A percentile compares a stretch with the other conserved stretches of the same genome.
Conservation (phyloP, 495 filamentous ascomycete species). For the Xylaria curta region DNA sequence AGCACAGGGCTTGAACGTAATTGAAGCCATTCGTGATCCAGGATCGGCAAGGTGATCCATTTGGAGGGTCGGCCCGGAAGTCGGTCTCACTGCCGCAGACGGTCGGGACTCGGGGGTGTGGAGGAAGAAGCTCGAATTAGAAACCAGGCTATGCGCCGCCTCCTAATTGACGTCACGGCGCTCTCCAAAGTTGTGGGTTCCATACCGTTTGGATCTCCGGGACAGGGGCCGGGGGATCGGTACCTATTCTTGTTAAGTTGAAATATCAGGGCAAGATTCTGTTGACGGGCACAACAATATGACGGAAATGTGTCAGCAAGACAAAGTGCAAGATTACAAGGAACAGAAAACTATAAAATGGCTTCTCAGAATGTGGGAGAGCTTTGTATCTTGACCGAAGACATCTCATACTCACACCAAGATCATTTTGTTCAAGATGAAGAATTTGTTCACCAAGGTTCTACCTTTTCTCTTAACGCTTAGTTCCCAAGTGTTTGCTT, state of each 20-base stretch:
- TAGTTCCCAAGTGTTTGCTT: slow-evolving; percentile 1
- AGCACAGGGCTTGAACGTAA: neutral
- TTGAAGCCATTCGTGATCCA: neutral
- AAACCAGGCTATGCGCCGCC: neutral
- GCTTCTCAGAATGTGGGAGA: neutral
- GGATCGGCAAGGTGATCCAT: neutral
- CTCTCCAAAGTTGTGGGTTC: neutral
- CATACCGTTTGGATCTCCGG: neutral
- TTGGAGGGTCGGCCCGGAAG: neutral
- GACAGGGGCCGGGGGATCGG: neutral
- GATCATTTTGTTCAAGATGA: neutral
- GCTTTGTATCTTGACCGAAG: neutral
- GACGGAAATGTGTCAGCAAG: neutral
- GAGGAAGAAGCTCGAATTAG: neutral
- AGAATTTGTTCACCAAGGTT: neutral
- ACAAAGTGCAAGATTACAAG: neutral
- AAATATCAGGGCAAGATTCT: neutral
- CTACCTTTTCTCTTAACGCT: slow-evolving; percentile 1
- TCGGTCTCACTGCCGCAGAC: neutral
- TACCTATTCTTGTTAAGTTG: neutral
- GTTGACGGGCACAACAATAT: neutral
- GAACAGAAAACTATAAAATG: slow-evolving; percentile 3
- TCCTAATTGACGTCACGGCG: slow-evolving; percentile 1
- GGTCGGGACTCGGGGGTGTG: slow-evolving; percentile 1
- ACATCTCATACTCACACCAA: neutral